Conservation (phyloP, 495 filamentous ascomycete species). For the Trichocladium antarcticum region DNA sequence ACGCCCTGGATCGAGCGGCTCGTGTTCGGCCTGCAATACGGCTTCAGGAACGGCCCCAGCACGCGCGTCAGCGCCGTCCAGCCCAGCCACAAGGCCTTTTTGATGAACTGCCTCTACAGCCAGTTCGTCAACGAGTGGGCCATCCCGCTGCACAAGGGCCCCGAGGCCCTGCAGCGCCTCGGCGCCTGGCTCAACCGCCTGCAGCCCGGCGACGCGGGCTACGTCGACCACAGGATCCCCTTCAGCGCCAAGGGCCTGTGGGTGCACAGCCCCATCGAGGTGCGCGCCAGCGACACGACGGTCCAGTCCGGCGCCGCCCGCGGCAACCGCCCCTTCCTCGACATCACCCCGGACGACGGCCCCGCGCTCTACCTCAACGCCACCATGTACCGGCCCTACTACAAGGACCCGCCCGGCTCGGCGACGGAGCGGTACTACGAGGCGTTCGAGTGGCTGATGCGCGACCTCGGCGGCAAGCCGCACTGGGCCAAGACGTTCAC, state of each 20-base stretch:
- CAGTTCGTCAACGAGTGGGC: constrained; percentile 99
- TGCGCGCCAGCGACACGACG: constrained; percentile 70
- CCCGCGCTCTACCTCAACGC: constrained; percentile 93
- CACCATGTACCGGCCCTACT: constrained; percentile 85
- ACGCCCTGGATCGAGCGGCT: constrained; percentile 86
- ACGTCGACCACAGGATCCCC: constrained; percentile 60
- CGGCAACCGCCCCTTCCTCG: constrained; percentile 60
- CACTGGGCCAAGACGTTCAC: constrained; percentile 98
- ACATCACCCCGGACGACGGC: constrained; percentile 49
- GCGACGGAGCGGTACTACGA: constrained; percentile 63
- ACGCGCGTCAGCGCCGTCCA: constrained; percentile 57
- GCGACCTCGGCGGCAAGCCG: constrained; percentile 73
- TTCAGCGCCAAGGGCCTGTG: constrained; percentile 67
- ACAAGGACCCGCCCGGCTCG: constrained; percentile 63
- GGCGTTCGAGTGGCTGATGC: constrained; percentile 95
- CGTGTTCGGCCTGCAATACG: constrained; percentile 91
- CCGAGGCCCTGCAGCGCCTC: constrained; percentile 74
- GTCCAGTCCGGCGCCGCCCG: constrained; percentile 24
- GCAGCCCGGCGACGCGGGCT: constrained; percentile 37
- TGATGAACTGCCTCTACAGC: constrained; percentile 94
- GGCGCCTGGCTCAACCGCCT: constrained; percentile 72
- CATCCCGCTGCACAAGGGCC: constrained; percentile 75
- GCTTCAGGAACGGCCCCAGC: constrained; percentile 57
- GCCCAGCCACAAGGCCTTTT: constrained; percentile 61
- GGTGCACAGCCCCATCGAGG: constrained; percentile 89